Conservation (phyloP, 495 filamentous ascomycete species). For the Penicillium bovifimosum region DNA sequence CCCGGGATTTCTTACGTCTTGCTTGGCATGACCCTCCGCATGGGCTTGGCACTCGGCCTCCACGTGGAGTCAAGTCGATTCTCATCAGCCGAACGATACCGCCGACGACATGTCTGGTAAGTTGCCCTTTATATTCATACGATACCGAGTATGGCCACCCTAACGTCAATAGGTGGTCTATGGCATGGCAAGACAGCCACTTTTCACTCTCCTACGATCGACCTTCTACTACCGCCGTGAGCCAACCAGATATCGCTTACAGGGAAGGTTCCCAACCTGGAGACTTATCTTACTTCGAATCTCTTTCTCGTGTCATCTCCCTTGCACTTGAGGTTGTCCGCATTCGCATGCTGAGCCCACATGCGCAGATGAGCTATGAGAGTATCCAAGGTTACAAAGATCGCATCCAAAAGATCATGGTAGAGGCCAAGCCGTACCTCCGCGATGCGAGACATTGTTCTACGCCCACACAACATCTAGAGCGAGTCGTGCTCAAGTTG, state of each 20-base stretch:
- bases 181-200: constrained; percentile 59
- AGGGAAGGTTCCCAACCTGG: constrained; percentile 35
- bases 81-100: constrained; percentile 35
- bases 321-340: constrained; percentile 53
- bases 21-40: constrained; percentile 52
- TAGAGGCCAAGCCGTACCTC: constrained; percentile 47
- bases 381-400: constrained; percentile 48
- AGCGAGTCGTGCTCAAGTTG: constrained; percentile 52
- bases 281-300: constrained; percentile 46
- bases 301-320: constrained; percentile 48
- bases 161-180: constrained; percentile 43
- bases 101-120: constrained; percentile 42
- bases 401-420: constrained; percentile 46
- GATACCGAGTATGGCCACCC: background rate
- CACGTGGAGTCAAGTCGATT: constrained; percentile 49
- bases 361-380: constrained; percentile 36
- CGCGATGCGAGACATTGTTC: constrained; percentile 46
- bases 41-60: constrained; percentile 52
- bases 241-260: constrained; percentile 45
- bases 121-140: background rate
- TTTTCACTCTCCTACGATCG: constrained; percentile 57
- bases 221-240: constrained; percentile 47
- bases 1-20: constrained; percentile 57
- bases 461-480: constrained; percentile 45
- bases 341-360: constrained; percentile 45